phyloP scores from a whole-genome alignment of 139 green algal species.

The Parachlorella kessleri region DNA sequence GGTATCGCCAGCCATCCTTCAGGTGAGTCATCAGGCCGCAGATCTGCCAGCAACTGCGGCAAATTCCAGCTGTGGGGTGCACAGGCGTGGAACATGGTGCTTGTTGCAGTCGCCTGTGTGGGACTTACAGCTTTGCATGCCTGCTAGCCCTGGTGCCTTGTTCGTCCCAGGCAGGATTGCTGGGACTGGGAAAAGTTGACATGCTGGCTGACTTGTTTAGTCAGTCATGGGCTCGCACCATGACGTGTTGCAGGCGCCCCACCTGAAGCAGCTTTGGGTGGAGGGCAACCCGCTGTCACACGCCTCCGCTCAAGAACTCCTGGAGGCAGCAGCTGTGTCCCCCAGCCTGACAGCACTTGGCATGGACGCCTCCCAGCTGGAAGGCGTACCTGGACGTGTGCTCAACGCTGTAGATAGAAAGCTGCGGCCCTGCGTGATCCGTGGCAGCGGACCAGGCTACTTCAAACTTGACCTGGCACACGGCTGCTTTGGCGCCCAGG shows the following conservation, averaged over 20 bases:
- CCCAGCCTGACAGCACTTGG: conserved; percentile 31
- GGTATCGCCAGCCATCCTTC: conserved; percentile 29
- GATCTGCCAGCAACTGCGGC: too few relatives aligned
- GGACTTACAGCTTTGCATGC: too few relatives aligned
- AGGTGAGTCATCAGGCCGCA: conserved; percentile 24
- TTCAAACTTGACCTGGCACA: conserved; percentile 76
- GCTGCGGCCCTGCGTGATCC: conserved; percentile 20
- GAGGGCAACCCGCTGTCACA: conserved; percentile 76
- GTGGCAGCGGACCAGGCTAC: conserved; percentile 59
- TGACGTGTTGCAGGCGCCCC: conserved; percentile 26
- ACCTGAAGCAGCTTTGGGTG: conserved; percentile 61
- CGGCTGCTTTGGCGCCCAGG: conserved; percentile 22
- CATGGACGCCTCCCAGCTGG: conserved; percentile 48
- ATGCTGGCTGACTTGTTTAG: too few relatives aligned
- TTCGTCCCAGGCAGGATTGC: too few relatives aligned
- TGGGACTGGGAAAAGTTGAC: too few relatives aligned
- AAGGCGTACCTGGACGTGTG: neutral
- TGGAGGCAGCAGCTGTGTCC: conserved; percentile 7
- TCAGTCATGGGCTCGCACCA: too few relatives aligned
- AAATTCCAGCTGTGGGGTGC: too few relatives aligned
- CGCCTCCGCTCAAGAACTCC: conserved; percentile 29
- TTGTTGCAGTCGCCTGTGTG: too few relatives aligned
- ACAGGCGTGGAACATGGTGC: too few relatives aligned
- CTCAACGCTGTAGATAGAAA: neutral
- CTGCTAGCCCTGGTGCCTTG: too few relatives aligned